Evolutionary conservation across 1,139 yeast species (phyloP).

Genomic region (Martiniozyma asiatica): DNA sequence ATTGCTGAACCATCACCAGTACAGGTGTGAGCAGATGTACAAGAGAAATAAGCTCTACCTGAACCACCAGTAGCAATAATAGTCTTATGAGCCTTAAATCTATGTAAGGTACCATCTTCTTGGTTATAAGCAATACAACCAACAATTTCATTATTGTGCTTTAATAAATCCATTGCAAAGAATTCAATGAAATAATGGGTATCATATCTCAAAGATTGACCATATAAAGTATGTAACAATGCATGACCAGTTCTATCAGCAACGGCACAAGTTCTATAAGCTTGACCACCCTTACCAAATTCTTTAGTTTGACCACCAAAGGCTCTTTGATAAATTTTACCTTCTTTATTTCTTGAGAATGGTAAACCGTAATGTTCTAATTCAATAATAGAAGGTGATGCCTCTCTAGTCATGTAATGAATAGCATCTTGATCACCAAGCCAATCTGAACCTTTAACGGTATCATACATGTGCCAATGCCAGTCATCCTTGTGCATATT

Average conservation of each 20-base stretch:
- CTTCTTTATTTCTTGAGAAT: conserved; percentile 93
- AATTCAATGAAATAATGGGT: conserved; percentile 97
- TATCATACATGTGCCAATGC: conserved; percentile 99
- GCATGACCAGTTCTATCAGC: conserved; percentile 99
- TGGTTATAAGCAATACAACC: conserved; percentile 97
- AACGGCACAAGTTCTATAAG: conserved; percentile 98
- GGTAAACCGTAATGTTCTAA: conserved; percentile 98
- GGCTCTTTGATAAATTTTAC: conserved; percentile 96
- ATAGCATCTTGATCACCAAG: conserved; percentile 98
- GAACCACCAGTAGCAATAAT: conserved; percentile 98
- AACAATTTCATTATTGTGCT: conserved; percentile 92
- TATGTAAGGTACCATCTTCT: conserved; percentile 97
- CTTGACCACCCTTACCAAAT: conserved; percentile 97
- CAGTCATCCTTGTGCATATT: conserved; percentile 98
- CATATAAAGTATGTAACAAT: conserved; percentile 86
- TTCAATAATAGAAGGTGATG: conserved; percentile 91
- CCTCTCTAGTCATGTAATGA: conserved; percentile 98
- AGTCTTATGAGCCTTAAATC: conserved; percentile 95
- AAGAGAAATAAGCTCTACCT: conserved; percentile 96
- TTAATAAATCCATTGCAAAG: conserved; percentile 88
- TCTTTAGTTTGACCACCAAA: conserved; percentile 97
- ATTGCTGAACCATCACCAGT: conserved; percentile 99
- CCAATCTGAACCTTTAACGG: conserved; percentile 99
- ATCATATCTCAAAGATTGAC: conserved; percentile 93
- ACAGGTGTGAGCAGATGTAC: conserved; percentile 99